Percentiles rank a stretch among this genome's conserved stretches.
Conservation (phyloP, 331 rosid genomes). For the Acacia pycnantha region DNA sequence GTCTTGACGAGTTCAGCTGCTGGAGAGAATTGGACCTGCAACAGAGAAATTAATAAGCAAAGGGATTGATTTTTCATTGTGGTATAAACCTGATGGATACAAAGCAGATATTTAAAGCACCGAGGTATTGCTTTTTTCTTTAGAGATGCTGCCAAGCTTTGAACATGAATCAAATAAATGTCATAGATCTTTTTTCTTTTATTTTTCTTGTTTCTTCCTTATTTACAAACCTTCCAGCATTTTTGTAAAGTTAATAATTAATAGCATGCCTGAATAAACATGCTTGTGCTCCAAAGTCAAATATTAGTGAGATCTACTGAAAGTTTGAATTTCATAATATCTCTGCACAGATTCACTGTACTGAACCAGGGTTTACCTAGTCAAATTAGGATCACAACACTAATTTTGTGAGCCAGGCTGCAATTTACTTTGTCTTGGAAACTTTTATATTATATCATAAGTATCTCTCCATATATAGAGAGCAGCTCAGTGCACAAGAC, state of each 20-base stretch:
- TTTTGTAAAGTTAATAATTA: neutral
- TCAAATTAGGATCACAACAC: neutral
- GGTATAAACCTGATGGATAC: conserved; percentile 90
- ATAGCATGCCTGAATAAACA: neutral
- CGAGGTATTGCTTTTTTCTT: neutral
- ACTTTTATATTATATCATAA: neutral
- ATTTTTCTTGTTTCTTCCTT: neutral
- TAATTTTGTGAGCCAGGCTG: neutral
- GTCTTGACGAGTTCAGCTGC: conserved; percentile 53
- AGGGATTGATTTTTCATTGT: conserved; percentile 76
- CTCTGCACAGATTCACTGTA: neutral
- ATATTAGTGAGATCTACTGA: neutral
- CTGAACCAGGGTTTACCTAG: neutral
- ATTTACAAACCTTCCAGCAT: conserved; percentile 6
- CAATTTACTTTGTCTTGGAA: neutral
- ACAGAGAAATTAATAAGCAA: conserved; percentile 73
- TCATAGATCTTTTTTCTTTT: neutral
- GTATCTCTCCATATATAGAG: neutral
- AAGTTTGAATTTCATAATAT: neutral
- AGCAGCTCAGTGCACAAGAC: too few relatives aligned
- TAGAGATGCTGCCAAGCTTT: neutral
- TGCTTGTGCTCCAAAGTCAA: neutral
- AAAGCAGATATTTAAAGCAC: conserved; percentile 56
- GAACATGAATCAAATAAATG: neutral
- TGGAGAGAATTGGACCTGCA: conserved; percentile 82